Percentiles rank a stretch among this genome's conserved stretches.
Evolutionary conservation across 192 early-diverging fungal genomes (phyloP).

Genomic region (Coemansia sp.): DNA sequence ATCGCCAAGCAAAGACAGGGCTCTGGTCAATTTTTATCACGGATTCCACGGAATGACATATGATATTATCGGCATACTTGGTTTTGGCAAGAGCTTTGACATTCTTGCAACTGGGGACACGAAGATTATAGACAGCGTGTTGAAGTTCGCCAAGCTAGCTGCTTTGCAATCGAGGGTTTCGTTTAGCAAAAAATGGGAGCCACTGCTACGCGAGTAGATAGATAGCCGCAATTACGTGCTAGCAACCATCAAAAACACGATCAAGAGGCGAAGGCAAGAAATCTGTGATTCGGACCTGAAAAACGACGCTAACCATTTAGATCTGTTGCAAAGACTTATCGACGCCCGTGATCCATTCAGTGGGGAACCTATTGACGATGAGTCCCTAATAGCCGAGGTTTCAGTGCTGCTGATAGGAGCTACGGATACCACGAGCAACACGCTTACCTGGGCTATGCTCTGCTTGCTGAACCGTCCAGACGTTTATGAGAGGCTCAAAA

Average conservation of each 20-base stretch:
- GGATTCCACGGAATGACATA: background rate
- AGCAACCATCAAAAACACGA: slow-evolving; percentile 2
- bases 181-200: slow-evolving; percentile 3
- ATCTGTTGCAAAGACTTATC: slow-evolving; percentile 52
- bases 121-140: slow-evolving; percentile 20
- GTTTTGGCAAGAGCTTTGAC: slow-evolving; percentile 38
- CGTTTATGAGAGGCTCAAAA: slow-evolving; percentile 18
- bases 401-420: slow-evolving; percentile 21
- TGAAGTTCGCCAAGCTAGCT: slow-evolving; percentile 8
- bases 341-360: slow-evolving; percentile 44
- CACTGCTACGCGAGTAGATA: slow-evolving; percentile 7
- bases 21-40: background rate
- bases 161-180: slow-evolving; percentile 4
- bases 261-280: background rate
- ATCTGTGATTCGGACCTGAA: no score
- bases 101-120: slow-evolving; percentile 13
- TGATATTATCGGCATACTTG: slow-evolving; percentile 45
- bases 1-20: background rate
- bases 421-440: slow-evolving; percentile 55
- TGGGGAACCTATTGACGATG: slow-evolving; percentile 15
- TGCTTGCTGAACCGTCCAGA: slow-evolving; percentile 37
- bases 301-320: background rate
- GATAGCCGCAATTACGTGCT: slow-evolving; percentile 6
- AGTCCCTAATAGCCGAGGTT: slow-evolving; percentile 10
- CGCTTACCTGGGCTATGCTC: slow-evolving; percentile 36